Conservation (phyloP, 2,329 filamentous ascomycete species). For the Albophoma yamanashiensis region DNA sequence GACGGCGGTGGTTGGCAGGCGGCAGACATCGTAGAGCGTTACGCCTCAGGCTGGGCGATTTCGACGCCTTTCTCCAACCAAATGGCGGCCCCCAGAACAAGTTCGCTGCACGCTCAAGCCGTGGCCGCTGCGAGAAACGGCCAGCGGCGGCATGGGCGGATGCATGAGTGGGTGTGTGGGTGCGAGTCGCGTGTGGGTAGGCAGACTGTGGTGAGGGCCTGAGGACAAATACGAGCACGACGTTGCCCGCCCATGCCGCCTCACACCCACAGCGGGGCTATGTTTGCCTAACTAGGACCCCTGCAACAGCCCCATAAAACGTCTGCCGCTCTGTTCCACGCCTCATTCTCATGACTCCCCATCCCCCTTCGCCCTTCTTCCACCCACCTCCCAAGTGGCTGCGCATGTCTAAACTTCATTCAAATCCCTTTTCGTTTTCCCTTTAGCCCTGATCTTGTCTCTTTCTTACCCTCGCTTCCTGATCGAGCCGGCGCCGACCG, state of each 20-base stretch:
- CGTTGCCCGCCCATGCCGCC: neutral
- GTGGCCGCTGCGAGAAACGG: neutral
- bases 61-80: neutral
- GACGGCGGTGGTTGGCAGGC: neutral
- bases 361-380: neutral
- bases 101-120: neutral
- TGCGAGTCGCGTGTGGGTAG: neutral
- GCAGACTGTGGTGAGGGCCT: no score
- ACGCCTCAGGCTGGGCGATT: neutral
- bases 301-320: conserved; percentile 1
- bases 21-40: neutral
- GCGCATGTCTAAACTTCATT: neutral
- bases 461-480: neutral
- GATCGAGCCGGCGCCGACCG: neutral
- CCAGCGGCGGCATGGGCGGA: neutral
- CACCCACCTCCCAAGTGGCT: neutral
- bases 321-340: neutral
- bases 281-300: neutral
- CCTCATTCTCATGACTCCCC: neutral
- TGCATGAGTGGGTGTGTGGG: neutral
- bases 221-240: neutral
- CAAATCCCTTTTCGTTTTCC: conserved; percentile 1
- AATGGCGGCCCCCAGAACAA: neutral
- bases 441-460: neutral
- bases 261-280: neutral